These are phyloP conservation scores for Mycena amicta DNA, from an alignment of 768 basidiomycete genomes.

Conservation along the genomic window DNA sequence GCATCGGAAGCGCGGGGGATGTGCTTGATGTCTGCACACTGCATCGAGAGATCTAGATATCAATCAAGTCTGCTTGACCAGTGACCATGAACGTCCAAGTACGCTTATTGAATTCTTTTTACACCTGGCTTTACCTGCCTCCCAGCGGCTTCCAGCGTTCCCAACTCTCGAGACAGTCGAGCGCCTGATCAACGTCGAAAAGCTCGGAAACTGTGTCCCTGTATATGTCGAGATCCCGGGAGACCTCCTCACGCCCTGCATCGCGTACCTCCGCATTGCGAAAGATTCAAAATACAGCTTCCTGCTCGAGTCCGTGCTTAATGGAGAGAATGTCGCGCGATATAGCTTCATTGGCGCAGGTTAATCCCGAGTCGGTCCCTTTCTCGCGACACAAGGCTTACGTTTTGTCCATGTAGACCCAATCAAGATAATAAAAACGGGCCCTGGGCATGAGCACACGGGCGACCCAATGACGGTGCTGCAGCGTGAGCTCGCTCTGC, in stretches of 20 bases:
- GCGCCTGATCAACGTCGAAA: conserved; percentile 75
- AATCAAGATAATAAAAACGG: conserved; percentile 87
- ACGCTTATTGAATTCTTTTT: not conserved
- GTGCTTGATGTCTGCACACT: conserved; percentile 1
- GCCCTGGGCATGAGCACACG: conserved; percentile 75
- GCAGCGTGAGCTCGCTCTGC: conserved; percentile 82
- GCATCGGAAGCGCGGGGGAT: too few species aligned
- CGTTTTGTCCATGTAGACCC: conserved; percentile 62
- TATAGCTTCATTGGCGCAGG: conserved; percentile 98
- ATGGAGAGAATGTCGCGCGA: conserved; percentile 87
- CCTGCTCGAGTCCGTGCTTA: conserved; percentile 89
- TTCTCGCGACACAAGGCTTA: not conserved
- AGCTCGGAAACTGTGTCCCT: conserved; percentile 90
- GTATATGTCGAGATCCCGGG: conserved; percentile 92
- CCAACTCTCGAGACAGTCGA: conserved; percentile 79
- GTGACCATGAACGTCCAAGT: conserved; percentile 24
- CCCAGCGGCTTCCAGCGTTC: conserved; percentile 64
- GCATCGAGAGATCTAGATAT: not conserved
- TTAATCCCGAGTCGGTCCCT: conserved; percentile 31
- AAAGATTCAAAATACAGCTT: conserved; percentile 95
- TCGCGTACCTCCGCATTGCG: conserved; percentile 92
- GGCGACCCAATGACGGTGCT: conserved; percentile 88
- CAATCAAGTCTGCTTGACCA: too few species aligned
- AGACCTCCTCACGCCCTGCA: conserved; percentile 95
- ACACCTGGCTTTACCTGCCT: conserved; percentile 2